Percentiles rank a stretch among this genome's conserved stretches.
Conservation (phyloP, 345 rosid genomes). For the Carallia brachiata region DNA sequence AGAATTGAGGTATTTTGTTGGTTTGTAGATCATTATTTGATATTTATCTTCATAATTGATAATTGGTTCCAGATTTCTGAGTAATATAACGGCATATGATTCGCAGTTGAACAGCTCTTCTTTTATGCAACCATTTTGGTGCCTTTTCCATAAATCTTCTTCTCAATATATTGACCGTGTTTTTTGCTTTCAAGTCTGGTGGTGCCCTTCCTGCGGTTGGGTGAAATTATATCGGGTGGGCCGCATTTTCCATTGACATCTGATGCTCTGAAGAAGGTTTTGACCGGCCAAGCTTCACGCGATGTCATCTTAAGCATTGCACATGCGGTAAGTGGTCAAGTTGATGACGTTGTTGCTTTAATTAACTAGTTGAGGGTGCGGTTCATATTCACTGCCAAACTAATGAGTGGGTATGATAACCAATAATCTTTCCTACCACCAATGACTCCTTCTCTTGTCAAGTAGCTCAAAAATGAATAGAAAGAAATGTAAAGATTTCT, state of each 20-base stretch:
- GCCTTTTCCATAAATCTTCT: not conserved
- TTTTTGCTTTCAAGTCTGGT: constrained; percentile 54
- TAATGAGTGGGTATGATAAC: too few species aligned
- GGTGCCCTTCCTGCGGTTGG: constrained; percentile 92
- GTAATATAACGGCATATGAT: not conserved
- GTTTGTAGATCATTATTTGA: not conserved
- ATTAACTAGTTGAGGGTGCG: not conserved
- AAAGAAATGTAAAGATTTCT: not conserved
- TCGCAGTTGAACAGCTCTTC: not conserved
- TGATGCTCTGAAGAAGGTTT: constrained; percentile 83
- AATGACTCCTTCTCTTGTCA: not conserved
- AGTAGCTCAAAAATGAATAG: not conserved
- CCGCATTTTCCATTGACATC: constrained; percentile 84
- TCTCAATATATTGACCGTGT: constrained; percentile 23
- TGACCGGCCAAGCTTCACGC: constrained; percentile 79
- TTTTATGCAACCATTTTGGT: not conserved
- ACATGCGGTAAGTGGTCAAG: constrained; percentile 62
- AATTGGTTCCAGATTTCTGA: not conserved
- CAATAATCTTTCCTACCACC: not conserved
- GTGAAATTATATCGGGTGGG: constrained; percentile 72
- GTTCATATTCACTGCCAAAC: not conserved
- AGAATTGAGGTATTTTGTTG: constrained; percentile 62
- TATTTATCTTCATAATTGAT: not conserved
- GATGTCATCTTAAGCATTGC: constrained; percentile 68
- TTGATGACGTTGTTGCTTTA: not conserved